Conservation (phyloP, 768 basidiomycete genomes). For the Clitopilus hobsonii region DNA sequence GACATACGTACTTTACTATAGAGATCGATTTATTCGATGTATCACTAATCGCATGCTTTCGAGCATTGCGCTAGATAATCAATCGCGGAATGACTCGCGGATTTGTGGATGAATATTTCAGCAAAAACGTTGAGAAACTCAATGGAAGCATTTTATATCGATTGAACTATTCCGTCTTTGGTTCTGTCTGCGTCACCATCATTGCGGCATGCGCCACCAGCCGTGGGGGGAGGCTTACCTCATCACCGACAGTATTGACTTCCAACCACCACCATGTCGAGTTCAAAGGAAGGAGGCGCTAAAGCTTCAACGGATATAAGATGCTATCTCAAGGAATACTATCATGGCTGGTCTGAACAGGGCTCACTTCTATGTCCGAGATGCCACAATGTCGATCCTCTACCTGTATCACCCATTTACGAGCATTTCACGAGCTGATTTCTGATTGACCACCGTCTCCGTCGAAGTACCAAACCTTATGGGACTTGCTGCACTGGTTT, state of each 20-base stretch:
- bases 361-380: too few species aligned
- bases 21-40: background rate
- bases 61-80: background rate
- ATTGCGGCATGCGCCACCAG: background rate
- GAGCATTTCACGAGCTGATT: background rate
- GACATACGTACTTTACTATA: conserved; percentile 1
- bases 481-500: background rate
- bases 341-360: too few species aligned
- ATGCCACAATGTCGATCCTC: too few species aligned
- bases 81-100: background rate
- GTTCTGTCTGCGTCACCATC: background rate
- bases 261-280: background rate
- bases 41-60: background rate
- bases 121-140: too few species aligned
- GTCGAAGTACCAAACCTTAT: background rate
- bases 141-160: too few species aligned
- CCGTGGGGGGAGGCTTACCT: background rate
- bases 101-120: background rate
- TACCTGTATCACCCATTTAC: too few species aligned
- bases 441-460: background rate
- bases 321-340: too few species aligned
- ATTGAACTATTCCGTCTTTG: too few species aligned
- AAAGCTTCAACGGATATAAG: too few species aligned
- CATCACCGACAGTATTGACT: too few species aligned
- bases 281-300: too few species aligned